Percentiles rank a stretch among this genome's conserved stretches.
Evolutionary conservation across 352 stramenopile genomes (phyloP).

Genomic region (Pythium angustatum): DNA sequence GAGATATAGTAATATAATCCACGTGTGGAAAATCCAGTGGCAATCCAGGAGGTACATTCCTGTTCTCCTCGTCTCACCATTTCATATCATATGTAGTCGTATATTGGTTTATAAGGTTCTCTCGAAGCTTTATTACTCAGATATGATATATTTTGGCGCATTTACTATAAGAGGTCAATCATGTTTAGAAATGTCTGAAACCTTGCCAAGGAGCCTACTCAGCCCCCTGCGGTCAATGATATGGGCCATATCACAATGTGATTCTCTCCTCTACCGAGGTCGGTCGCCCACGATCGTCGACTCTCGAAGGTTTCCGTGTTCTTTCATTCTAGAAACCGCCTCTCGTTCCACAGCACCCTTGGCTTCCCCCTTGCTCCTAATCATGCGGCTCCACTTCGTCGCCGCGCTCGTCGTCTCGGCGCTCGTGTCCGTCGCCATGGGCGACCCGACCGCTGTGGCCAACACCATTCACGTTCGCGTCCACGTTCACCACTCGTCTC

Average conservation of each 20-base stretch:
- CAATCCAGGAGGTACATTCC: not conserved
- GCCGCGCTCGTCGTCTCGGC: not conserved
- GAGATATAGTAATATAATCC: not conserved
- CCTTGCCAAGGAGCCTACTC: no score
- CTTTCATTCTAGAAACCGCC: not conserved
- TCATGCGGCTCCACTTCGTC: constrained; percentile 2
- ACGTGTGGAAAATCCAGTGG: not conserved
- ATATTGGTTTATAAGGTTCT: not conserved
- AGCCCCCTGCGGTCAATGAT: no score
- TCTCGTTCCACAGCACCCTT: not conserved
- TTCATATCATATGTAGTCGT: not conserved
- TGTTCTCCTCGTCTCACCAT: not conserved
- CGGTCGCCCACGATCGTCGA: no score
- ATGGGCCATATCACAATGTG: no score
- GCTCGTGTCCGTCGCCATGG: not conserved
- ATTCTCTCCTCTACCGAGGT: no score
- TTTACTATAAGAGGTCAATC: not conserved
- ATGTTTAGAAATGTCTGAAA: not conserved
- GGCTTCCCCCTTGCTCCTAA: constrained; percentile 8
- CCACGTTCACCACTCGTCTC: not conserved
- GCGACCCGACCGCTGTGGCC: not conserved
- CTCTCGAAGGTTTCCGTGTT: no score
- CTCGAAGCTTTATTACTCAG: no score
- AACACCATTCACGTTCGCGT: not conserved
- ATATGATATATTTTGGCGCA: not conserved